Percentiles rank a stretch among this genome's conserved stretches.
phyloP scores from a whole-genome alignment of 1,139 yeast species.

The Protomyces macrosporus region DNA sequence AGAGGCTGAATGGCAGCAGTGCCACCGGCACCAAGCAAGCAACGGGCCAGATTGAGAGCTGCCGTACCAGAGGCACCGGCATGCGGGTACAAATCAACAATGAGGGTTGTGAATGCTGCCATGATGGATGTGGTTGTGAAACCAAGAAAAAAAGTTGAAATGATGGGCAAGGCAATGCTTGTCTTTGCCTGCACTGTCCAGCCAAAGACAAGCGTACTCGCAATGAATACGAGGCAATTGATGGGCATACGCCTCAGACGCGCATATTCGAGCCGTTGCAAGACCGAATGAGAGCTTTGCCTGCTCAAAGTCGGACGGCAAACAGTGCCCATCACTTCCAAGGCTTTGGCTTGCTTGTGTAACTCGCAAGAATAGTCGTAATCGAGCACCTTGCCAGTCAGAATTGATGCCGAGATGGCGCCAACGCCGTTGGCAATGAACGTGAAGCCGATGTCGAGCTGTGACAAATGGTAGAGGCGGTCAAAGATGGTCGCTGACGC shows the following conservation, averaged over 20 bases:
- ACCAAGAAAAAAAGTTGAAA: conserved; percentile 44
- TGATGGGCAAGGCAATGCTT: conserved; percentile 74
- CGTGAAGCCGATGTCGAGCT: conserved; percentile 57
- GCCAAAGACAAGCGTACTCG: conserved; percentile 71
- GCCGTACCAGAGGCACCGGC: conserved; percentile 60
- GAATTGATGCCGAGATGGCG: conserved; percentile 39
- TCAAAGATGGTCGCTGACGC: conserved; percentile 55
- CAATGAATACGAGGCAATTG: conserved; percentile 49
- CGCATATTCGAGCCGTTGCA: conserved; percentile 46
- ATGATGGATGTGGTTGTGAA: conserved; percentile 50
- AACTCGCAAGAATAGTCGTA: conserved; percentile 34
- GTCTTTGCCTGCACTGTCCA: conserved; percentile 61
- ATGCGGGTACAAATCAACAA: conserved; percentile 58
- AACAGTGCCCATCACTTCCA: conserved; percentile 39
- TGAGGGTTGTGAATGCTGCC: conserved; percentile 50
- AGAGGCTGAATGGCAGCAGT: conserved; percentile 58
- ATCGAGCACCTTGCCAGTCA: conserved; percentile 39
- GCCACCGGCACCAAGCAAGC: conserved; percentile 57
- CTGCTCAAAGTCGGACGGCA: conserved; percentile 36
- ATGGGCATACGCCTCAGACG: conserved; percentile 39
- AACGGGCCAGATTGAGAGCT: conserved; percentile 55
- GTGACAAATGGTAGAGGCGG: conserved; percentile 47
- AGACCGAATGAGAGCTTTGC: conserved; percentile 35
- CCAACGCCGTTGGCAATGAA: conserved; percentile 45
- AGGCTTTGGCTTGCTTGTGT: conserved; percentile 26